A percentile compares a stretch with the other conserved stretches of the same genome.
These are phyloP conservation scores for Hansenula lynferdii DNA, from an alignment of 1,139 yeast species.

Conservation along the genomic window DNA sequence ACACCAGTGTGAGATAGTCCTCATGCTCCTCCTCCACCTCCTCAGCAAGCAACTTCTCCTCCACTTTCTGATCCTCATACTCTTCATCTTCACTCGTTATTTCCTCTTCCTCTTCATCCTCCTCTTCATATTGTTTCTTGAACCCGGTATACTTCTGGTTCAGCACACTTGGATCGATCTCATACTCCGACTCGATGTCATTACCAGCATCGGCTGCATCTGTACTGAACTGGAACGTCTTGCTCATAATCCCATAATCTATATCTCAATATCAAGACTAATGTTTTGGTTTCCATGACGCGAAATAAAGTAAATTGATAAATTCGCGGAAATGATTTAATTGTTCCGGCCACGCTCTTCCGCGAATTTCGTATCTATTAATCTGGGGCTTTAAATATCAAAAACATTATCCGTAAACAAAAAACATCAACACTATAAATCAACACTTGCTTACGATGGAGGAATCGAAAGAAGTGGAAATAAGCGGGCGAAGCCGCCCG, in stretches of 20 bases:
- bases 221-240: conserved; percentile 1
- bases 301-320: no score
- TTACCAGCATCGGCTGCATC: neutral
- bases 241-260: neutral
- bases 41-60: neutral
- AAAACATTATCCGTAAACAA: no score
- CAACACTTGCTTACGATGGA: no score
- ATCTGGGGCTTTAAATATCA: no score
- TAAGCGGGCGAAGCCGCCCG: conserved; percentile 1
- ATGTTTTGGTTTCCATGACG: neutral
- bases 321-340: no score
- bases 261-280: neutral
- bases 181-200: conserved; percentile 5
- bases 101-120: neutral
- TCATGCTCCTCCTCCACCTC: neutral
- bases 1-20: neutral
- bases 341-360: no score
- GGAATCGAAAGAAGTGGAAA: neutral
- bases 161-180: conserved; percentile 2
- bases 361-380: no score
- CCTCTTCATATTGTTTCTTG: conserved; percentile 2
- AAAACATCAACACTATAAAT: no score
- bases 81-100: neutral
- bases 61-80: conserved; percentile 1
- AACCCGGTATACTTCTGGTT: conserved; percentile 3